Evolutionary conservation across 208 protist species (phyloP).

Genomic region (Balamuthia mandrillaris): DNA sequence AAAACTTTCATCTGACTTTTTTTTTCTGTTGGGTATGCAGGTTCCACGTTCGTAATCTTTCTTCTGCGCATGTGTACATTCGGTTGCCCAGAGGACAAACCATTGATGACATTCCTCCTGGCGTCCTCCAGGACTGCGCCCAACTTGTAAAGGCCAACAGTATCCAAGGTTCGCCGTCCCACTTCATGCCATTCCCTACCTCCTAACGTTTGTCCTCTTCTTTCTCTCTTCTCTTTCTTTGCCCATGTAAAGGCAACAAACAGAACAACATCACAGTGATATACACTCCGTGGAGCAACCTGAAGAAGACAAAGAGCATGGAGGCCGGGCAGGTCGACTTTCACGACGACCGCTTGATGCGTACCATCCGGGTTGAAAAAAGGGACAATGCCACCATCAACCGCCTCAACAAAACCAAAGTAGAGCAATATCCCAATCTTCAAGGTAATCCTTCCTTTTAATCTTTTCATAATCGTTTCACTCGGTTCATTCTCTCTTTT

Average conservation of each 20-base stretch:
- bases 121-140: conserved; percentile 91
- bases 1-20: neutral
- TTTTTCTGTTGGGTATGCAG: neutral
- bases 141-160: conserved; percentile 96
- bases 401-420: conserved; percentile 86
- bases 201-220: neutral
- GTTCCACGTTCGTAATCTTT: conserved; percentile 96
- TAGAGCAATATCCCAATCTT: conserved; percentile 78
- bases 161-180: conserved; percentile 87
- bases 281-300: conserved; percentile 95
- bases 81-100: conserved; percentile 81
- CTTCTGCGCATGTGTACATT: conserved; percentile 96
- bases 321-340: conserved; percentile 92
- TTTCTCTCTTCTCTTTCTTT: neutral
- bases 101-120: conserved; percentile 84
- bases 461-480: no score
- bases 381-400: conserved; percentile 85
- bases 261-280: conserved; percentile 81
- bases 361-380: conserved; percentile 39
- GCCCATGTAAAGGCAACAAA: conserved; percentile 61
- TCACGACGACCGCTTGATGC: conserved; percentile 81
- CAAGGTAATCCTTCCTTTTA: neutral
- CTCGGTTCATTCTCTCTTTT: neutral
- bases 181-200: neutral
- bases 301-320: conserved; percentile 94